Percentiles rank a stretch among this genome's conserved stretches.
Evolutionary conservation across 768 basidiomycete species (phyloP).

Genomic region (Agaricus subrufescens): DNA sequence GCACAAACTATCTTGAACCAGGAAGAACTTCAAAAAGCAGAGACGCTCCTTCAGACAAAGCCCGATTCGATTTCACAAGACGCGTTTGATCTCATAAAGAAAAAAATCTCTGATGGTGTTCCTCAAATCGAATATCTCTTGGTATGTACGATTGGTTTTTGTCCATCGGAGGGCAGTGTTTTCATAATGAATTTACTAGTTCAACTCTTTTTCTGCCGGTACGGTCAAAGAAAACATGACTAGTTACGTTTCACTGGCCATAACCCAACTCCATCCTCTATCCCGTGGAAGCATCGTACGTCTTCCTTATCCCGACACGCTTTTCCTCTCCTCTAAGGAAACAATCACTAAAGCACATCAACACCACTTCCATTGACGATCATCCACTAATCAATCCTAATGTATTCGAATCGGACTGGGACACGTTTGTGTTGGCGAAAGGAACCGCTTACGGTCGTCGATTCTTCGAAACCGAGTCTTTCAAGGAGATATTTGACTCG

Average conservation of each 20-base stretch:
- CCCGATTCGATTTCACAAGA: slow-evolving; percentile 23
- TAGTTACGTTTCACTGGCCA: slow-evolving; percentile 29
- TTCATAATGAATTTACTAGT: slow-evolving; percentile 14
- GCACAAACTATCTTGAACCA: slow-evolving; percentile 19
- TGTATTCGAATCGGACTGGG: slow-evolving; percentile 27
- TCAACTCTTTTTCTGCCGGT: slow-evolving; percentile 27
- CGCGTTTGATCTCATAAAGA: slow-evolving; percentile 22
- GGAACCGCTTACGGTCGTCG: slow-evolving; percentile 26
- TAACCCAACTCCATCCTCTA: slow-evolving; percentile 36
- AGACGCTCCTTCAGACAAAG: slow-evolving; percentile 19
- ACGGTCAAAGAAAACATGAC: slow-evolving; percentile 22
- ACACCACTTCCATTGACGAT: slow-evolving; percentile 54
- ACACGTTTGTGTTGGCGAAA: slow-evolving; percentile 26
- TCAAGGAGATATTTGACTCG: slow-evolving; percentile 23
- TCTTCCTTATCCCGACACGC: not conserved
- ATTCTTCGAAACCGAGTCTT: slow-evolving; percentile 24
- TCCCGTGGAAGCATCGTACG: slow-evolving; percentile 39
- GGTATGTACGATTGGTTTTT: slow-evolving; percentile 13
- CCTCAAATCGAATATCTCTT: slow-evolving; percentile 26
- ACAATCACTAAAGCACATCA: slow-evolving; percentile 30
- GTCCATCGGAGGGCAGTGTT: not conserved
- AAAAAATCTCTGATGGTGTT: slow-evolving; percentile 20
- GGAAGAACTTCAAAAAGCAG: slow-evolving; percentile 19
- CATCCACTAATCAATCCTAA: slow-evolving; percentile 60
- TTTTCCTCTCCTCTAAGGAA: slow-evolving; percentile 5